Percentiles rank a stretch among this genome's conserved stretches.
Conservation (phyloP, 2,329 filamentous ascomycete genomes). For the Teratosphaeria epicoccoides region DNA sequence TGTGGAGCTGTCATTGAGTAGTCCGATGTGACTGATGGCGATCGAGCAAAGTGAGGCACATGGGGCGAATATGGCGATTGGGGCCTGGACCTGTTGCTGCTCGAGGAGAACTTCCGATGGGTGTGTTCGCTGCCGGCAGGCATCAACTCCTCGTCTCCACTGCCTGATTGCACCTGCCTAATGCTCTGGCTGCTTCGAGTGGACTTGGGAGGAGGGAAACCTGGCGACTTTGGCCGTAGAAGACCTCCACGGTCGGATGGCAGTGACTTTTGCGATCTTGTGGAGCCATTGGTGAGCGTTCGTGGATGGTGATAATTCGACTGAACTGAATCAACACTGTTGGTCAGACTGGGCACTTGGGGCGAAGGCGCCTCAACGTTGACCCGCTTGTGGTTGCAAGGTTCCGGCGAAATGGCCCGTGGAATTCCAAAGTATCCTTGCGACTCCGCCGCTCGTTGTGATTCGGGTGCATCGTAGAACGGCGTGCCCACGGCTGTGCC, state of each 20-base stretch:
- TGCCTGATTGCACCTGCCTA: constrained; percentile 37
- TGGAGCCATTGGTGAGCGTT: constrained; percentile 31
- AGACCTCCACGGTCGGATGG: constrained; percentile 20
- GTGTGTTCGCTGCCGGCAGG: constrained; percentile 51
- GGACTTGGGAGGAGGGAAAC: constrained; percentile 29
- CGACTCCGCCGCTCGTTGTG: constrained; percentile 4
- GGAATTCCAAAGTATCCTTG: constrained; percentile 37
- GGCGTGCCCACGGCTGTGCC: constrained; percentile 10
- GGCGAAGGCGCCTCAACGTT: constrained; percentile 35
- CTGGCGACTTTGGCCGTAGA: constrained; percentile 25
- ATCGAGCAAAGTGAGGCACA: constrained; percentile 55
- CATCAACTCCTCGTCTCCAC: constrained; percentile 51
- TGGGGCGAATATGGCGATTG: constrained; percentile 56
- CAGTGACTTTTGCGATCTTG: constrained; percentile 20
- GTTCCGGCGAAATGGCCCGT: constrained; percentile 36
- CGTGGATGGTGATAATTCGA: constrained; percentile 28
- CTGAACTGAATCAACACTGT: constrained; percentile 26
- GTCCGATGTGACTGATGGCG: constrained; percentile 77
- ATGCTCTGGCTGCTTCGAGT: constrained; percentile 35
- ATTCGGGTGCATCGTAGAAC: constrained; percentile 17
- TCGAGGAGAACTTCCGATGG: constrained; percentile 67
- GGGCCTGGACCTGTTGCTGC: constrained; percentile 51
- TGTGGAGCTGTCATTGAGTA: constrained; percentile 50
- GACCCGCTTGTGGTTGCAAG: constrained; percentile 29
- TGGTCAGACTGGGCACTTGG: constrained; percentile 25